A percentile compares a stretch with the other conserved stretches of the same genome.
These are phyloP conservation scores for Ganoderma resinaceum DNA, from an alignment of 1,284 basidiomycete species.

Conservation along the genomic window DNA sequence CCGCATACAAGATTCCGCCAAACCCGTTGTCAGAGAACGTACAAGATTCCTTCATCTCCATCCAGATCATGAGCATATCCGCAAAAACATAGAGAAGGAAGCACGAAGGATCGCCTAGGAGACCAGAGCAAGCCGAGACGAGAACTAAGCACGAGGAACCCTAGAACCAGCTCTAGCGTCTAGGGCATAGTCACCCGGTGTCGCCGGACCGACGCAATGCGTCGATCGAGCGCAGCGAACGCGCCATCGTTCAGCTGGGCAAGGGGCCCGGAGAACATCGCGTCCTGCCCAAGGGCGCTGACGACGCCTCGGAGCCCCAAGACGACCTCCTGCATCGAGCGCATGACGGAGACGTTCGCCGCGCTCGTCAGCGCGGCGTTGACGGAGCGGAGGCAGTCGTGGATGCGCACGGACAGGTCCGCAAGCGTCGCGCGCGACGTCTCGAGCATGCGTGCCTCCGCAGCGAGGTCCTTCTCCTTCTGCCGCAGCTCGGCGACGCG, in stretches of 20 bases:
- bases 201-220: conserved; percentile 2
- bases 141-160: background rate
- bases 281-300: conserved; percentile 6
- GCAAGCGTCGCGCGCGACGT: conserved; percentile 12
- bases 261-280: conserved; percentile 23
- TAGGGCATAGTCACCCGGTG: conserved; percentile 5
- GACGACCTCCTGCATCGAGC: conserved; percentile 18
- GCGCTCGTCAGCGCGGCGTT: conserved; percentile 20
- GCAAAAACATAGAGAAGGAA: background rate
- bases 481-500: conserved; percentile 2
- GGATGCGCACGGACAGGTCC: conserved; percentile 18
- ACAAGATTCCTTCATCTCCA: background rate
- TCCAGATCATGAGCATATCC: background rate
- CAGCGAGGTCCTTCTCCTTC: conserved; percentile 2
- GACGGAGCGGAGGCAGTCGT: conserved; percentile 19
- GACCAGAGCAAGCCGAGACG: background rate
- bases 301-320: conserved; percentile 15
- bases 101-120: background rate
- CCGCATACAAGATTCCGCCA: background rate
- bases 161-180: background rate
- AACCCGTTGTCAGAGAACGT: background rate
- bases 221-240: conserved; percentile 8
- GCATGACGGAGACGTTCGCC: conserved; percentile 11
- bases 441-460: conserved; percentile 8
- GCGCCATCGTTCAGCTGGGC: conserved; percentile 18